Conservation (phyloP, 1,139 yeast species). For the Yamadazyma blattariae region DNA sequence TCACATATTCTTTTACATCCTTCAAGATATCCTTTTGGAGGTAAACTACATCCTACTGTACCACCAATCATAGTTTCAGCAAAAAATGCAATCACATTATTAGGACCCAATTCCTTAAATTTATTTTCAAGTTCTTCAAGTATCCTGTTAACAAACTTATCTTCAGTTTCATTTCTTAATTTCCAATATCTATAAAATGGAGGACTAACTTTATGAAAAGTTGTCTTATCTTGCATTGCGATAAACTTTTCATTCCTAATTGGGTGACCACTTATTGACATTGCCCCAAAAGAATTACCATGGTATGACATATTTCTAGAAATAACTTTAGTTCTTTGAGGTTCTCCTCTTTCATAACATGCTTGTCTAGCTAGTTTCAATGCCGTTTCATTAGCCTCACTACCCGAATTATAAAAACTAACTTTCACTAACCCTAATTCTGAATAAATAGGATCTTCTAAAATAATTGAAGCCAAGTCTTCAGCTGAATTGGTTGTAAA, state of each 20-base stretch:
- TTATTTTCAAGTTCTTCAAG: slow-evolving; percentile 44
- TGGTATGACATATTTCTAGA: slow-evolving; percentile 54
- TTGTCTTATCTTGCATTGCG: slow-evolving; percentile 37
- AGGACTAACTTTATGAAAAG: slow-evolving; percentile 41
- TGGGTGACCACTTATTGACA: slow-evolving; percentile 43
- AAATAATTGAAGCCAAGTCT: slow-evolving; percentile 45
- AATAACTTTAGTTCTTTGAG: slow-evolving; percentile 45
- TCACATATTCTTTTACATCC: slow-evolving; percentile 51
- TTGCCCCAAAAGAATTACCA: slow-evolving; percentile 54
- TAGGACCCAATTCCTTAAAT: slow-evolving; percentile 45
- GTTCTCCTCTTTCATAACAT: slow-evolving; percentile 45
- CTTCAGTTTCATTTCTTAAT: slow-evolving; percentile 39
- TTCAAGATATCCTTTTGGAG: slow-evolving; percentile 55
- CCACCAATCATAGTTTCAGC: slow-evolving; percentile 57
- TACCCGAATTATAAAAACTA: slow-evolving; percentile 54
- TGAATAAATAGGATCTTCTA: slow-evolving; percentile 37
- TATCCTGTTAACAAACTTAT: slow-evolving; percentile 42
- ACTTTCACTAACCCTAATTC: slow-evolving; percentile 50
- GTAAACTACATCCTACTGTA: slow-evolving; percentile 52
- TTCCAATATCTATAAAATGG: slow-evolving; percentile 45
- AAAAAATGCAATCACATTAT: slow-evolving; percentile 51
- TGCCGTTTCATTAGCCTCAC: slow-evolving; percentile 59
- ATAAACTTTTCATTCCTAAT: slow-evolving; percentile 34
- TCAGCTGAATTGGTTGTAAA: slow-evolving; percentile 43
- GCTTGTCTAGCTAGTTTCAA: slow-evolving; percentile 52